These are phyloP conservation scores for Trichosporon coremiiforme DNA, from an alignment of 1,284 basidiomycete genomes.

Conservation along the genomic window DNA sequence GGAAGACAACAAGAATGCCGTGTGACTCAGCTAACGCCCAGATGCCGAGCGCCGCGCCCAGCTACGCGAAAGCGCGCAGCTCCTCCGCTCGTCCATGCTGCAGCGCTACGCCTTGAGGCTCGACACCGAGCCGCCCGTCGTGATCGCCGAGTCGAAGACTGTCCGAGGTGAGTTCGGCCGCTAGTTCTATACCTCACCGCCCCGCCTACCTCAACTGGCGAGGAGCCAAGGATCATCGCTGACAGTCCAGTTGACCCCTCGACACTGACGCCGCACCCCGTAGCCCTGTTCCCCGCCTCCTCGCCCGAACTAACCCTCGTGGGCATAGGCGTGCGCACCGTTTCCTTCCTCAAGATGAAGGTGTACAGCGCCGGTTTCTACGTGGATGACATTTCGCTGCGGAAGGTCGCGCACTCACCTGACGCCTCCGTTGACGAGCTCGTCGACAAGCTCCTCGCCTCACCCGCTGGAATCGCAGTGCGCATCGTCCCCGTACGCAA, in stretches of 20 bases:
- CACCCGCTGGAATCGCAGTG: conserved; percentile 49
- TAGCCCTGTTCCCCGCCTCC: conserved; percentile 38
- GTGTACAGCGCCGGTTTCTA: conserved; percentile 62
- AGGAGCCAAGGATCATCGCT: too few relatives aligned
- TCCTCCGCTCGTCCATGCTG: neutral
- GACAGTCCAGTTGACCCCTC: conserved; percentile 47
- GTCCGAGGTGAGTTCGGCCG: neutral
- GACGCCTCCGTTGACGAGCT: conserved; percentile 10
- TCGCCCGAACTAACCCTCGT: conserved; percentile 53
- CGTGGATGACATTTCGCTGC: conserved; percentile 50
- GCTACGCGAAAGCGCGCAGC: neutral
- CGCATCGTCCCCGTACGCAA: conserved; percentile 59
- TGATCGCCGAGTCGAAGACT: neutral
- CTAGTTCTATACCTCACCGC: too few relatives aligned
- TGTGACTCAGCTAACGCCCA: neutral
- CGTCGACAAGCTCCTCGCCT: conserved; percentile 20
- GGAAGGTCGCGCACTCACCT: neutral
- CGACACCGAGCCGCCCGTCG: neutral
- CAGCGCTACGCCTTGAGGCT: neutral
- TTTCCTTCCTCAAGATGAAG: conserved; percentile 60
- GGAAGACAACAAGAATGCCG: too few relatives aligned
- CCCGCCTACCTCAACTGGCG: too few relatives aligned
- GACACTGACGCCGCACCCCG: conserved; percentile 52
- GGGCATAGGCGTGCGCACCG: conserved; percentile 61
- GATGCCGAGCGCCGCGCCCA: conserved; percentile 6